Conservation (phyloP, 23 red algal genomes). For the Gracilaria domingensis region DNA sequence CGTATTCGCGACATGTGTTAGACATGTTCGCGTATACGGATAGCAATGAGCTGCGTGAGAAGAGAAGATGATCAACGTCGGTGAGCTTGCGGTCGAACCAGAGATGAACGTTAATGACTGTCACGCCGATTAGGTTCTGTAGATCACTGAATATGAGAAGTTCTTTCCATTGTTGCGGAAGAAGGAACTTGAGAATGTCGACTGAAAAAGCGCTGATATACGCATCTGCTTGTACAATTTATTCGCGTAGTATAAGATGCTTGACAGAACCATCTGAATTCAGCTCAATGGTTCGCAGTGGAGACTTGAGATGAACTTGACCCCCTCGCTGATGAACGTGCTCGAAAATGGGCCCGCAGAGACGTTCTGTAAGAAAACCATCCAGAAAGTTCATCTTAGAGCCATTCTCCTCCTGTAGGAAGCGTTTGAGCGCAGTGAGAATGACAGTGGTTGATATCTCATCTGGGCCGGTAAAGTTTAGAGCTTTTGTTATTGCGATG, state of each 20-base stretch:
- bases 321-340: slow-evolving; percentile 82
- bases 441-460: slow-evolving; percentile 97
- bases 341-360: slow-evolving; percentile 85
- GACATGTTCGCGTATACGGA: slow-evolving; percentile 99
- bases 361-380: slow-evolving; percentile 90
- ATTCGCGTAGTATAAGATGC: slow-evolving; percentile 55
- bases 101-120: slow-evolving; percentile 97
- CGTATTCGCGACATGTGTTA: slow-evolving; percentile 96
- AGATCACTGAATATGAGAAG: slow-evolving; percentile 66
- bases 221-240: slow-evolving; percentile 80
- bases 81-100: slow-evolving; percentile 99
- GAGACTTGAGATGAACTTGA: slow-evolving; percentile 52
- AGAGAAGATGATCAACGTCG: slow-evolving; percentile 95
- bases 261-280: slow-evolving; percentile 70
- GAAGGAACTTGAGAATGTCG: slow-evolving; percentile 92
- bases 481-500: slow-evolving; percentile 97
- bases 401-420: slow-evolving; percentile 96
- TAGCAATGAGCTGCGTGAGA: slow-evolving; percentile 91
- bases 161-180: slow-evolving; percentile 72
- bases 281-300: slow-evolving; percentile 68
- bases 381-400: slow-evolving; percentile 97
- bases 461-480: slow-evolving; percentile 99
- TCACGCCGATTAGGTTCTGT: slow-evolving; percentile 82
- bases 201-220: slow-evolving; percentile 96
- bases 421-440: slow-evolving; percentile 95